Evolutionary conservation across 2,329 filamentous ascomycete species (phyloP).

Genomic region (Xylaria digitata): DNA sequence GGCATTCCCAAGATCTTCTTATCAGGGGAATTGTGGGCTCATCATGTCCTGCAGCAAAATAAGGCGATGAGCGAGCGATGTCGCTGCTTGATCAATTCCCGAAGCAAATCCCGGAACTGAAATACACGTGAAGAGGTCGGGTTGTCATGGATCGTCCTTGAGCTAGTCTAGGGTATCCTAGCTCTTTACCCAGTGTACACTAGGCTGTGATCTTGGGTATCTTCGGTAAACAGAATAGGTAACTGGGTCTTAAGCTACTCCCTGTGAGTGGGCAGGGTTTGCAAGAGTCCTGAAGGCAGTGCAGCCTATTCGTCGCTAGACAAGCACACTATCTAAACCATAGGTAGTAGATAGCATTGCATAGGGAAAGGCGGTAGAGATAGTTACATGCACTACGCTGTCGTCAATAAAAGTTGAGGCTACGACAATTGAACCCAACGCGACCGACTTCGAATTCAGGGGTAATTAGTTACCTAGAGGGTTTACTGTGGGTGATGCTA

Average conservation of each 20-base stretch:
- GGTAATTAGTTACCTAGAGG: neutral
- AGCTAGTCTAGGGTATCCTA: constrained; percentile 2
- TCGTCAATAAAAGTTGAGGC: neutral
- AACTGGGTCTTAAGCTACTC: constrained; percentile 6
- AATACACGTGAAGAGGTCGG: constrained; percentile 14
- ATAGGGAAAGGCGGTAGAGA: constrained; percentile 6
- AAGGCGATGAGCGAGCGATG: constrained; percentile 22
- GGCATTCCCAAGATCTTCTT: constrained; percentile 16
- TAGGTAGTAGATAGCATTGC: constrained; percentile 3
- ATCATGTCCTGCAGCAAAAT: constrained; percentile 7
- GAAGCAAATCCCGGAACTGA: constrained; percentile 37
- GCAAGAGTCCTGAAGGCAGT: neutral
- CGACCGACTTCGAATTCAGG: neutral
- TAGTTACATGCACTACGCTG: neutral
- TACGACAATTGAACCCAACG: neutral
- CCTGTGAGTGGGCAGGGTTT: neutral
- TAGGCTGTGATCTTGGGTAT: neutral
- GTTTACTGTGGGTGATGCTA: neutral
- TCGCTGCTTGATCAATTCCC: constrained; percentile 31
- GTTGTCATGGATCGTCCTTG: constrained; percentile 17
- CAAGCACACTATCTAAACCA: neutral
- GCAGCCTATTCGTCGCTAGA: neutral
- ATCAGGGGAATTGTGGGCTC: constrained; percentile 12
- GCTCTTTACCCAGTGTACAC: constrained; percentile 2
- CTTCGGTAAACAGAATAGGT: constrained; percentile 5